Conservation (phyloP, 192 early-diverging fungal genomes). For the Coemansia sp. region DNA sequence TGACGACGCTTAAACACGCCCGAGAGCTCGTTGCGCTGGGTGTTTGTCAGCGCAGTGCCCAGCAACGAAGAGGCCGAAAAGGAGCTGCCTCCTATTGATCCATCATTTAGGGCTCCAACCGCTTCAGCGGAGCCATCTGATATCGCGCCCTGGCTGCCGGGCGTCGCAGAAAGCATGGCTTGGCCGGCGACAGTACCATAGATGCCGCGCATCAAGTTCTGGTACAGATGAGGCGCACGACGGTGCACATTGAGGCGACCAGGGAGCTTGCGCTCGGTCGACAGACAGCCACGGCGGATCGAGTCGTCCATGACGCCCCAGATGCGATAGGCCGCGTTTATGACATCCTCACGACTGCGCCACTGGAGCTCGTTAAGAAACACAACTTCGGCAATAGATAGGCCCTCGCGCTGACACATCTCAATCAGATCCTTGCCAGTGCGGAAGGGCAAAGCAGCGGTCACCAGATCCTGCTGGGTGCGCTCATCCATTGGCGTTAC, state of each 20-base stretch:
- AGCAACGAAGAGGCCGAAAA: slow-evolving; percentile 10
- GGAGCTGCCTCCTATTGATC: neutral
- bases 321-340: slow-evolving; percentile 66
- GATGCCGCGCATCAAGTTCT: slow-evolving; percentile 77
- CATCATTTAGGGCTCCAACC: neutral
- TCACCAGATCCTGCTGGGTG: slow-evolving; percentile 66
- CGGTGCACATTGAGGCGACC: slow-evolving; percentile 77
- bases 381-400: slow-evolving; percentile 94
- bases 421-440: slow-evolving; percentile 73
- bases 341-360: slow-evolving; percentile 77
- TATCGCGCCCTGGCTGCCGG: slow-evolving; percentile 4
- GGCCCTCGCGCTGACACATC: slow-evolving; percentile 73
- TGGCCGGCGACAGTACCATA: slow-evolving; percentile 47
- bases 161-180: slow-evolving; percentile 12
- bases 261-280: slow-evolving; percentile 62
- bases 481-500: slow-evolving; percentile 54
- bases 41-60: slow-evolving; percentile 31
- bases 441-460: slow-evolving; percentile 78
- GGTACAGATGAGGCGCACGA: slow-evolving; percentile 81
- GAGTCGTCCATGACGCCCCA: slow-evolving; percentile 93
- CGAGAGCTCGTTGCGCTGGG: slow-evolving; percentile 39
- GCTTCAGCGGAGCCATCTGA: slow-evolving; percentile 6
- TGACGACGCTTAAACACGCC: slow-evolving; percentile 40
- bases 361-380: slow-evolving; percentile 91
- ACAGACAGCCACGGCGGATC: slow-evolving; percentile 70